Conservation (phyloP, 495 filamentous ascomycete species). For the Penicillium verhagenii region DNA sequence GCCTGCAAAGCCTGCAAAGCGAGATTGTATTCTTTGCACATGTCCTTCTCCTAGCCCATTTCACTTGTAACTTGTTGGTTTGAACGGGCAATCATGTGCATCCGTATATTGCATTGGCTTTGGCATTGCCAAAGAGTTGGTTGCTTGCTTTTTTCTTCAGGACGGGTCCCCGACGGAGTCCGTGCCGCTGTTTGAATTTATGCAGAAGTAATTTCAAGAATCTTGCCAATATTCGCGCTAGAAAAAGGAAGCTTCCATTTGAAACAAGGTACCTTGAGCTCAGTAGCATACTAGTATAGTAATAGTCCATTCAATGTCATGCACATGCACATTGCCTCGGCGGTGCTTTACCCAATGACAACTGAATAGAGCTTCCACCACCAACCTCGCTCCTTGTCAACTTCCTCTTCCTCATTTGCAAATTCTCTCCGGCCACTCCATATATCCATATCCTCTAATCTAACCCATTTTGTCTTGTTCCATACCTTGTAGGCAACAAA, state of each 20-base stretch:
- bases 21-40: no score
- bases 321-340: no score
- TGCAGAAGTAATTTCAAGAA: background rate
- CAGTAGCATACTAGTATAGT: background rate
- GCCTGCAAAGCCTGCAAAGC: no score
- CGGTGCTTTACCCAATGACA: conserved; percentile 24
- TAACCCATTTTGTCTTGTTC: conserved; percentile 55
- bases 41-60: no score
- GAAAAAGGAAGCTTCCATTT: background rate
- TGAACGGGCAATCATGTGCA: background rate
- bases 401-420: conserved; percentile 13
- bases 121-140: background rate
- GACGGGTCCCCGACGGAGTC: conserved; percentile 25
- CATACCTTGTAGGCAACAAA: conserved; percentile 57
- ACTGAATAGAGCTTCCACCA: conserved; percentile 19
- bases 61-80: no score
- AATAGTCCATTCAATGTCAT: background rate
- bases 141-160: background rate
- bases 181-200: conserved; percentile 4
- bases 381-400: conserved; percentile 8
- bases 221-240: no score
- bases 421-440: conserved; percentile 53
- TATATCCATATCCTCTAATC: conserved; percentile 57
- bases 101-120: background rate
- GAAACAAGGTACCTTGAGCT: background rate